Evolutionary conservation across 345 rosid species (phyloP), one percentile per base, ranked within the genome.

Genomic region (Corchorus olitorius): DNA sequence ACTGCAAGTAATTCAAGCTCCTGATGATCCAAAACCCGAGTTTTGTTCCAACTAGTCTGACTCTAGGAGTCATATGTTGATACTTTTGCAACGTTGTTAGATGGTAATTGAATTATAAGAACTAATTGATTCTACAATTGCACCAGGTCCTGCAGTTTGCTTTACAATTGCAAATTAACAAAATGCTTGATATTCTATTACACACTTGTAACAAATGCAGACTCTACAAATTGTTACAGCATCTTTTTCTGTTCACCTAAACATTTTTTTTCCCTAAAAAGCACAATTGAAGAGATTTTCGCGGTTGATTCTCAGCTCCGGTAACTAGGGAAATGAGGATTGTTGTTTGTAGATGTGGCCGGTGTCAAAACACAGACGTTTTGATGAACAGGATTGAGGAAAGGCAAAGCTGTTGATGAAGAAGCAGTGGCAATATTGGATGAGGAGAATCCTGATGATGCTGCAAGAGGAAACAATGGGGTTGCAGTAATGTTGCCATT

Each of bases 401-500:
- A 65, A 2, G 46, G 10, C 22, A 33, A 37, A 50, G 43, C 75
- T 56, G 85, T 72, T 53, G 85, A 69, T 75, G 94, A 81, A 56
- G 91, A 81, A 78, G 91, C 75, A 49, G 78, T 50, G 52, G 84
- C 74, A 16, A 27, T 27, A 27, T 37, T 74, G 69, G 91, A 84
- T 72, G 89, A 80, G 50, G 89, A 79, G 97, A 95, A 95, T 95
- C 99, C 98, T 90, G 99, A 95, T 95, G 99, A 95, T 93, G 98
- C 98, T 95, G 98, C 99, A 75, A 76, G 61, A 53, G 89, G 75
- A 76, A 88, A 85, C 80, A 88, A 81, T 37, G 90, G 82, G 33
- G 67, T 70, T 74, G 78, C 34, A 3, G 81, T 19, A 56, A 59
- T 78, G 48, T 81, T 81, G 58, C 78, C 80, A 45, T 78, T 81